Base-by-base conservation (phyloP, 2,329 filamentous ascomycete genomes). In the Aspergillus novoparasiticus region DNA sequence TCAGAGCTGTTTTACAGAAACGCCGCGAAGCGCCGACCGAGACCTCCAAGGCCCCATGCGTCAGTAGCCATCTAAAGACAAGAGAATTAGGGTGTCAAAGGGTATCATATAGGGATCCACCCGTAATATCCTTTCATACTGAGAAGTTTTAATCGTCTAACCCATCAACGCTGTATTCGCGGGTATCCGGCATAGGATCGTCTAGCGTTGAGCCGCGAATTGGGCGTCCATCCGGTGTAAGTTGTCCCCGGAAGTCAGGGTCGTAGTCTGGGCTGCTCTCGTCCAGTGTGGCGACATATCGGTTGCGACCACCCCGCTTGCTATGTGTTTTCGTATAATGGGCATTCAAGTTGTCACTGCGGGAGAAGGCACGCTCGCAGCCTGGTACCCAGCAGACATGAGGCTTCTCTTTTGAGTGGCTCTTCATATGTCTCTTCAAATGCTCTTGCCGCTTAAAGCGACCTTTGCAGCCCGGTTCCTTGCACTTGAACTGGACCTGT, bases 361-460 rank as follows among this genome's bases (percentile, higher is more conserved):
- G 72, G 4, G 77, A 79, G 65, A 82, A 82, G 2, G 74, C 75
- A 9, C 76, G 73, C 54, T 78, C 74, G 63, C 79, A 81, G 11
- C 75, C 79, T 1, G 78, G 77, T 2, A 80, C 78, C 80, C 79
- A 81, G 64, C 80, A 81, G 10, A 76, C 73, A 69, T 80, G 78
- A 4, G 76, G 76, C 68, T 79, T 79, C 57, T 80, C 77, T 62
- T 79, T 77, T 36, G 80, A 80, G 60, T 83, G 81, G 19, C 77
- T 82, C 69, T 78, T 80, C 73, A 80, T 79, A 67, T 84, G 82
- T 12, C 82, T 73, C 72, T 83, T 82, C 21, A 83, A 71, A 61
- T 84, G 82, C 65, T 84, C 82, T 63, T 82, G 80, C 55, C 82
- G 72, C 72, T 82, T 81, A 69, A 84, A 84, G 6, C 77, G 77